Percentiles rank a stretch among this genome's conserved stretches.
These are phyloP conservation scores for Lentinus tigrinus DNA, from an alignment of 768 basidiomycete genomes.

Conservation along the genomic window DNA sequence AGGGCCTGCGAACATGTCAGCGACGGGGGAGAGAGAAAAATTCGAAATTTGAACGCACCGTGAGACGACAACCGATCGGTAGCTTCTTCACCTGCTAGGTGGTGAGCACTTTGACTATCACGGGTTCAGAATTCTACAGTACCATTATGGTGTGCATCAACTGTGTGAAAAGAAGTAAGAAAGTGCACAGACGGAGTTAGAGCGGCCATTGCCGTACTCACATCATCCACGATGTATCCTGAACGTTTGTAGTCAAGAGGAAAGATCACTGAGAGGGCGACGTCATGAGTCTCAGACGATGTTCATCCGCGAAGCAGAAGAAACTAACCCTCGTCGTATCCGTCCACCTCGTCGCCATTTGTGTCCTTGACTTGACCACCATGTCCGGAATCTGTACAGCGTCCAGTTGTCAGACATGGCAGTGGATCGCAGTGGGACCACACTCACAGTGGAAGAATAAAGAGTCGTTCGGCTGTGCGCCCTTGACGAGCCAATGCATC, in stretches of 20 bases:
- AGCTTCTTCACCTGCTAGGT: conserved; percentile 47
- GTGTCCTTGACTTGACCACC: conserved; percentile 86
- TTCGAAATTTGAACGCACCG: conserved; percentile 48
- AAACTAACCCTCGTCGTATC: conserved; percentile 69
- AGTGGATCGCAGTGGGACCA: background rate
- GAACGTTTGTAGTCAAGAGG: conserved; percentile 67
- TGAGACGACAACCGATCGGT: conserved; percentile 86
- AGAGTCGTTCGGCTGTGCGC: conserved; percentile 78
- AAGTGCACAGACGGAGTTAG: background rate
- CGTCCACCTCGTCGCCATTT: conserved; percentile 84
- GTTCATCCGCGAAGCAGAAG: background rate
- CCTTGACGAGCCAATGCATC: conserved; percentile 90
- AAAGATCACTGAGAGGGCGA: conserved; percentile 64
- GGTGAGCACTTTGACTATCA: background rate
- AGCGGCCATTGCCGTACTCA: no score
- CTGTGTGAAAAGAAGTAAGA: conserved; percentile 32
- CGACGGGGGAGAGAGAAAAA: background rate
- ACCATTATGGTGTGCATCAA: conserved; percentile 76
- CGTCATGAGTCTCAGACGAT: background rate
- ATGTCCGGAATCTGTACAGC: conserved; percentile 77
- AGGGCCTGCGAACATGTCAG: conserved; percentile 20
- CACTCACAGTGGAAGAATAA: conserved; percentile 85
- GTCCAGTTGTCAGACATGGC: background rate
- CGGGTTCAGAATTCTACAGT: conserved; percentile 24
- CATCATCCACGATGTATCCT: conserved; percentile 89